A percentile compares a stretch with the other conserved stretches of the same genome.
Conservation (phyloP, 805 yeast species). For the Myxozyma sirexii region DNA sequence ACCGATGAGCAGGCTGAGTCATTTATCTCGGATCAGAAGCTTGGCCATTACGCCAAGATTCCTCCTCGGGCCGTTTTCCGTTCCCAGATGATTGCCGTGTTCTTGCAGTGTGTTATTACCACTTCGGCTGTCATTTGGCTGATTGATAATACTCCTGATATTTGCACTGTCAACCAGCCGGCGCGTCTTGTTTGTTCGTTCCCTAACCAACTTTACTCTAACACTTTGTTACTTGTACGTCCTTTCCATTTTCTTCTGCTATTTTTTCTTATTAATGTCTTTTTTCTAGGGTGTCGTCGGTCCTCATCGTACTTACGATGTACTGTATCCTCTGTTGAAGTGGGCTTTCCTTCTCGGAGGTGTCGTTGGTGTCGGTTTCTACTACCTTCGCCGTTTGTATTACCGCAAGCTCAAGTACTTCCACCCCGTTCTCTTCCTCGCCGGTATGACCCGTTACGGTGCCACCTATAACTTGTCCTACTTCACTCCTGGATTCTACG, state of each 20-base stretch:
- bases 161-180: conserved; percentile 34
- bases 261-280: background rate
- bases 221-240: conserved; percentile 31
- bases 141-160: conserved; percentile 31
- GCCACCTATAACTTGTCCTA: conserved; percentile 27
- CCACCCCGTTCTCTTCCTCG: conserved; percentile 32
- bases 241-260: background rate
- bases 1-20: conserved; percentile 53
- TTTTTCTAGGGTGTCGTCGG: conserved; percentile 36
- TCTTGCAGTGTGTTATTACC: conserved; percentile 57
- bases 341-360: conserved; percentile 36
- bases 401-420: conserved; percentile 20
- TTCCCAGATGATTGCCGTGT: conserved; percentile 56
- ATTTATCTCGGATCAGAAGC: conserved; percentile 46
- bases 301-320: conserved; percentile 35
- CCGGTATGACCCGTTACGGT: conserved; percentile 31
- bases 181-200: conserved; percentile 36
- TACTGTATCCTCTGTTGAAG: conserved; percentile 32
- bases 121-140: conserved; percentile 55
- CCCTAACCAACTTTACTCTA: conserved; percentile 36
- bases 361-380: conserved; percentile 20
- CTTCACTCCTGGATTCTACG: conserved; percentile 48
- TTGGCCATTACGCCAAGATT: conserved; percentile 57
- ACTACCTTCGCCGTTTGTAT: conserved; percentile 16
- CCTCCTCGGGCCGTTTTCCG: conserved; percentile 56